phyloP scores from a whole-genome alignment of 768 basidiomycete genomes.

The Kwoniella dejecticola region DNA sequence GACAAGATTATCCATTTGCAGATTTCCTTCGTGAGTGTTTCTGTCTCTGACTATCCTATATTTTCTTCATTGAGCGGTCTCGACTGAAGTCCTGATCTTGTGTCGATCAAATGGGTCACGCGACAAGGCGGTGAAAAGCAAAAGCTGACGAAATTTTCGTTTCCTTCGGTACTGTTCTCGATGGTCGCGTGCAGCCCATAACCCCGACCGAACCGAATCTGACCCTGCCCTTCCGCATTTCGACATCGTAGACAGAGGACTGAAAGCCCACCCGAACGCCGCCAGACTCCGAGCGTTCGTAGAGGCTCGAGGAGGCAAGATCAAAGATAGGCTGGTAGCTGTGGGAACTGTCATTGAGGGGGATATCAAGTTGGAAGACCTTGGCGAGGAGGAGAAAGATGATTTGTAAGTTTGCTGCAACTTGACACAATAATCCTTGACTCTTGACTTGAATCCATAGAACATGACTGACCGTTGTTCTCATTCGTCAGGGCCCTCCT shows the following conservation, averaged over 20 bases:
- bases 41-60: background rate
- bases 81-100: too few species aligned
- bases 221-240: slow-evolving; percentile 38
- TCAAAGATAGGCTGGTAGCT: slow-evolving; percentile 43
- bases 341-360: slow-evolving; percentile 50
- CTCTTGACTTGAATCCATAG: too few species aligned
- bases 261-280: slow-evolving; percentile 45
- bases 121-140: too few species aligned
- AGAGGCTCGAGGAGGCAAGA: slow-evolving; percentile 45
- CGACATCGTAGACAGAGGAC: slow-evolving; percentile 48
- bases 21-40: slow-evolving; percentile 45
- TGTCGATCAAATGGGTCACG: too few species aligned
- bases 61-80: too few species aligned
- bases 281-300: slow-evolving; percentile 44
- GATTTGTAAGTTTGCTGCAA: slow-evolving; percentile 38
- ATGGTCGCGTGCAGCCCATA: slow-evolving; percentile 35
- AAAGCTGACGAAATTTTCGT: background rate
- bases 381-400: slow-evolving; percentile 48
- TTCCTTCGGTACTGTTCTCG: background rate
- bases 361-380: slow-evolving; percentile 47
- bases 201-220: slow-evolving; percentile 36
- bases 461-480: background rate
- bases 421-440: background rate
- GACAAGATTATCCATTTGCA: slow-evolving; percentile 37
- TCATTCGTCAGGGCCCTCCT: slow-evolving; percentile 40